phyloP scores from a whole-genome alignment of 2,329 filamentous ascomycete species.

The Nothopassalora personata region DNA sequence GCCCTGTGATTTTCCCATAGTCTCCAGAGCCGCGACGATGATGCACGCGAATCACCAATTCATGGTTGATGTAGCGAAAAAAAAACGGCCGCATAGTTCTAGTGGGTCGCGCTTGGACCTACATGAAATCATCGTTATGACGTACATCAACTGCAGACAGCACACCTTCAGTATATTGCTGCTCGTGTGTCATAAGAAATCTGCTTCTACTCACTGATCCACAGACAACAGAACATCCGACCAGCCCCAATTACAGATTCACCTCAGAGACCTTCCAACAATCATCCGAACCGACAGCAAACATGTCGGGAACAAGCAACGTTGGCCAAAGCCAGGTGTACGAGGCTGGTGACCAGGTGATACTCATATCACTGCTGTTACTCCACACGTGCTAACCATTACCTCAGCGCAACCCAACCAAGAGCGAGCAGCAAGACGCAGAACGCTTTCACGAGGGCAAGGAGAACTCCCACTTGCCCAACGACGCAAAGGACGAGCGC shows the following conservation, averaged over 20 bases:
- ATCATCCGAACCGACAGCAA: slow-evolving; percentile 18
- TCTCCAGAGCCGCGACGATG: no score
- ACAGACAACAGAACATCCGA: neutral
- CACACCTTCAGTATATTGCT: neutral
- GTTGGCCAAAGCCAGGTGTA: slow-evolving; percentile 64
- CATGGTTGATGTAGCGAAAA: neutral
- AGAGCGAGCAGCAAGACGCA: slow-evolving; percentile 31
- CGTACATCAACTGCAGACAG: neutral
- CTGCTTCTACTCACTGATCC: neutral
- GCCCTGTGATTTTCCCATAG: no score
- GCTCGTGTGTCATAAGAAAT: neutral
- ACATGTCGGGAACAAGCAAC: slow-evolving; percentile 54
- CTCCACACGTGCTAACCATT: neutral
- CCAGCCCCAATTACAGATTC: neutral
- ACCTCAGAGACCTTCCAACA: neutral
- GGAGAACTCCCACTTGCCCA: slow-evolving; percentile 60
- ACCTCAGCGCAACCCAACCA: slow-evolving; percentile 50
- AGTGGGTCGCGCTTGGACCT: neutral
- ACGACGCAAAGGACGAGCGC: slow-evolving; percentile 70
- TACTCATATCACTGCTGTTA: neutral
- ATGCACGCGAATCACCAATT: neutral
- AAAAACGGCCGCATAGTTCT: neutral
- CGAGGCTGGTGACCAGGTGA: slow-evolving; percentile 67
- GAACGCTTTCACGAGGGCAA: slow-evolving; percentile 67
- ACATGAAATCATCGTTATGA: neutral